Evolutionary conservation across 495 filamentous ascomycete species (phyloP).

Genomic region (Cetradonia linearis): DNA sequence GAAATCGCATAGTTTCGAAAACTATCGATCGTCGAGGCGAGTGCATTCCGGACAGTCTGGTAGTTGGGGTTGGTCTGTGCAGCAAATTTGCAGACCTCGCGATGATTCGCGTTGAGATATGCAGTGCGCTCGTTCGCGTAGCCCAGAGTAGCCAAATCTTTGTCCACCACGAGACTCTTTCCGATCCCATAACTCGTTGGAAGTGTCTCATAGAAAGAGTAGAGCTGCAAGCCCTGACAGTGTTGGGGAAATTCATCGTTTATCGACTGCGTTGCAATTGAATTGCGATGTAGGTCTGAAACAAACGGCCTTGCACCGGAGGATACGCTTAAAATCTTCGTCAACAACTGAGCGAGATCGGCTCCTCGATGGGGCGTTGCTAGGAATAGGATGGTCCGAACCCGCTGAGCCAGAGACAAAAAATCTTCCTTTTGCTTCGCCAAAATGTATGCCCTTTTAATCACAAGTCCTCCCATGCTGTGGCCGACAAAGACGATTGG

Average conservation of each 20-base stretch:
- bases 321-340: slow-evolving; percentile 29
- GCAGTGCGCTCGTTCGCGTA: slow-evolving; percentile 33
- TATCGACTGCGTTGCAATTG: slow-evolving; percentile 25
- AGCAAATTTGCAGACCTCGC: slow-evolving; percentile 38
- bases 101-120: slow-evolving; percentile 39
- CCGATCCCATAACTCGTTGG: slow-evolving; percentile 22
- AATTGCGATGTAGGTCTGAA: slow-evolving; percentile 25
- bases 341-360: slow-evolving; percentile 35
- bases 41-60: slow-evolving; percentile 30
- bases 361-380: slow-evolving; percentile 45
- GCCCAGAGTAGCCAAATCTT: slow-evolving; percentile 35
- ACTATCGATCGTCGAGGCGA: slow-evolving; percentile 24
- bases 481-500: slow-evolving; percentile 41
- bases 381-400: slow-evolving; percentile 42
- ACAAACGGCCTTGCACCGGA: slow-evolving; percentile 20
- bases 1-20: background rate
- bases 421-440: slow-evolving; percentile 18
- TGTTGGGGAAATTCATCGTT: slow-evolving; percentile 30
- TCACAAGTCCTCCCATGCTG: slow-evolving; percentile 45
- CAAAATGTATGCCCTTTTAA: slow-evolving; percentile 35
- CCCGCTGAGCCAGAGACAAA: slow-evolving; percentile 26
- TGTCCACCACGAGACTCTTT: slow-evolving; percentile 31
- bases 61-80: slow-evolving; percentile 35
- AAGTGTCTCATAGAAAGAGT: slow-evolving; percentile 36
- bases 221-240: slow-evolving; percentile 21